Evolutionary conservation across 2,329 filamentous ascomycete species (phyloP), one percentile per base, ranked within the genome.

Genomic region (Malbranchea cinnamomea): DNA sequence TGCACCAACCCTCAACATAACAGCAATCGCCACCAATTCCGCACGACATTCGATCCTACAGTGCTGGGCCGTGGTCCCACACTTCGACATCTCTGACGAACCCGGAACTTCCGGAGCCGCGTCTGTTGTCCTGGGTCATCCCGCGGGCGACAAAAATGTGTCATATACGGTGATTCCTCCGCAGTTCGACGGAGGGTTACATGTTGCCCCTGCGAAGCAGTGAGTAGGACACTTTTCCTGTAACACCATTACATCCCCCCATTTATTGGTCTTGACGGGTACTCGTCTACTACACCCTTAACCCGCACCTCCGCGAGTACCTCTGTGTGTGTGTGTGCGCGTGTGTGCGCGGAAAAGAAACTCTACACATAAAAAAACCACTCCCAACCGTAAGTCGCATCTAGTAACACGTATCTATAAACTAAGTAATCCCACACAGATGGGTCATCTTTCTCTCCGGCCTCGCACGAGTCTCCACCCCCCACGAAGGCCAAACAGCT

Each of bases 11-110:
- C 10, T 18, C 3, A 28, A 28, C 5, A 19, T 28, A 18, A 28
- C 26, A 3, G 16, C 26, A 3, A n/a, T 28, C 8, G n/a, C n/a
- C n/a, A 28, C 26, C 6, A 19, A n/a, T 19, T 16, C 19, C n/a
- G 21, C 19, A 4, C 17, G 26, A 8, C 43, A 44, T 4, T 64
- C 61, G 6, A 49, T 48, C 5, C 39, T 65, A 4, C 56, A 63
- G 43, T 65, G 60, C 51, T 65, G 60, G 60, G 52, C 59, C 33
- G 39, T 65, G 5, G 37, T 47, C 6, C 39, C 48, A 3, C 51
- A 52, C 8, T 59, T 59, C 31, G 17, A 41, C n/a, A 40, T 37
- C 1, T 50, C 53, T 6, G 32, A 42, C 5, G 31, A 43, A n/a
- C 32, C 51, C 5, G 58, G 57, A 2, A 48, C 45, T 2, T 18